phyloP scores from a whole-genome alignment of 768 basidiomycete genomes.

The Neoboletus brunneissimus region DNA sequence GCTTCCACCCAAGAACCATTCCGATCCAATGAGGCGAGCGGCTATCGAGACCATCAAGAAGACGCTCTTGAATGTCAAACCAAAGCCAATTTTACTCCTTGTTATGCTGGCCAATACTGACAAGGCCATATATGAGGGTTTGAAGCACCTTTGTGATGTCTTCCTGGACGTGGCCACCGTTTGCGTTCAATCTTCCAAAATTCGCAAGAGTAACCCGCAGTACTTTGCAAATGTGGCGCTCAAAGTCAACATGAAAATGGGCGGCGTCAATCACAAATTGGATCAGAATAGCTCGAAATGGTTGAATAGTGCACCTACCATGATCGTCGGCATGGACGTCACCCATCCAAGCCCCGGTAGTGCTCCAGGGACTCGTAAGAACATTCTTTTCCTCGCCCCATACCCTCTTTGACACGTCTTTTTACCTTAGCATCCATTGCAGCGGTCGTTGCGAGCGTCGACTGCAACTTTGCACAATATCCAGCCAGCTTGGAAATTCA shows the following conservation, averaged over 20 bases:
- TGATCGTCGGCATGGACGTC: constrained; percentile 61
- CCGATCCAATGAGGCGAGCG: constrained; percentile 51
- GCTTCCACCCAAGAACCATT: constrained; percentile 49
- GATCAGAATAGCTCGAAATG: constrained; percentile 38
- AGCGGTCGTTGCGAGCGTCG: constrained; percentile 51
- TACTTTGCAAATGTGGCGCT: constrained; percentile 56
- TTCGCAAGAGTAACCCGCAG: constrained; percentile 58
- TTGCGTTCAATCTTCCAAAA: constrained; percentile 70
- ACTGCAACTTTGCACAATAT: constrained; percentile 45
- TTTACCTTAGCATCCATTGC: constrained; percentile 42
- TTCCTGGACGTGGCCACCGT: constrained; percentile 55
- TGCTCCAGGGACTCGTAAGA: constrained; percentile 45
- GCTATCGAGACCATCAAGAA: constrained; percentile 48
- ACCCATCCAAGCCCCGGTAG: constrained; percentile 80
- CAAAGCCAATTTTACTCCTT: constrained; percentile 44
- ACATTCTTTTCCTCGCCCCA: neutral
- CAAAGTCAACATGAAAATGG: constrained; percentile 56
- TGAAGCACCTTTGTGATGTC: constrained; percentile 53
- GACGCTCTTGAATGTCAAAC: constrained; percentile 35
- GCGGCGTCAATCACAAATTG: constrained; percentile 50
- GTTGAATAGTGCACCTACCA: constrained; percentile 42
- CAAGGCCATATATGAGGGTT: constrained; percentile 47
- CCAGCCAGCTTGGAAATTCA: constrained; percentile 51
- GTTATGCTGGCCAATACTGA: constrained; percentile 48
- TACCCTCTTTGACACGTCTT: neutral